Base-by-base conservation (phyloP, 257 asterid genomes). In the Solanum ahanhuiri region DNA sequence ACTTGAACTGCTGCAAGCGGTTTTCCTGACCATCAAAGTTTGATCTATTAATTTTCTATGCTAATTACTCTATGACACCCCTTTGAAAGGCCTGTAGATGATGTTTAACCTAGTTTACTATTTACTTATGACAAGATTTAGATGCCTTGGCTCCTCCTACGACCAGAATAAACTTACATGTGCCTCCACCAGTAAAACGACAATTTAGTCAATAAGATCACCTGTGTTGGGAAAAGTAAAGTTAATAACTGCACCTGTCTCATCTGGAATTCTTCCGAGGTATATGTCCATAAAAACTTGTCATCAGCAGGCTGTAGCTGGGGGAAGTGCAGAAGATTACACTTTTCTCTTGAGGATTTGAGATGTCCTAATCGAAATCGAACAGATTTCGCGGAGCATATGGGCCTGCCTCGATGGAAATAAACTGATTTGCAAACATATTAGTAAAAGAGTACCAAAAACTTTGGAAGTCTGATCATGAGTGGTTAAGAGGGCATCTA, bases 251-350 rank as follows among this genome's bases (percentile, higher is more conserved):
- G 41, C 76, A 69, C 76, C 76, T 69, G 98, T 69, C 51, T 72
- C 98, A 96, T 94, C 2, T 91, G 88, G 87, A 91, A 95, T 85
- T 88, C 93, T 63, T 90, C 92, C 31, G 98, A 95, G 67, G 93
- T 89, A 86, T 93, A 95, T 11, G 96, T 93, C 99, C 99, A 96
- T 30, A 73, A 83, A 86, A 96, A 93, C 89, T 86, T 89, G 92
- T 95, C 95, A 67, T 93, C 96, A 81, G 92, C 94, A 67, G 91
- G 89, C 75, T 88, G 90, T 37, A 87, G 87, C 85, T 84, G 39
- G n/a, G 93, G 81, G 89, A 57, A 37, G 39, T 12, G 12, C 81
- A 30, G 83, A 48, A 45, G 58, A 66, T 87, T 8, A 3, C 90
- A 81, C 76, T 89, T 94, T n/a, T 22, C 83, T 6, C n/a, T n/a